phyloP scores from a whole-genome alignment of 805 yeast genomes.

The Danielia reshetovae region DNA sequence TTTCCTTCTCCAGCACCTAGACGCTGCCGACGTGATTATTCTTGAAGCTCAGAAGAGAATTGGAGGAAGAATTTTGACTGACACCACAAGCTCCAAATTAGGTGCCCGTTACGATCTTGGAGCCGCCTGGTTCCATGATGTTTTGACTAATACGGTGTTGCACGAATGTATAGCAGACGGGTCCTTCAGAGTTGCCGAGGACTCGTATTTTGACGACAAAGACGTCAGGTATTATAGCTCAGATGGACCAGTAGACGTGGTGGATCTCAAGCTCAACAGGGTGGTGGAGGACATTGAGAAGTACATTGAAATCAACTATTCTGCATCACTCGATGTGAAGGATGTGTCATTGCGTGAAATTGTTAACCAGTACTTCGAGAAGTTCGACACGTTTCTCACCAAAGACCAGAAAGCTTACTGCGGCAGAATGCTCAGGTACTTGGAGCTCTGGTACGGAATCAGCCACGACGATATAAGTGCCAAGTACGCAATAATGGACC shows the following conservation, averaged over 20 bases:
- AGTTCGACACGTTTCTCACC: slow-evolving; percentile 45
- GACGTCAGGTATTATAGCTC: slow-evolving; percentile 23
- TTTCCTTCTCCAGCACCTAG: slow-evolving; percentile 11
- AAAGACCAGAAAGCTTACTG: slow-evolving; percentile 48
- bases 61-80: slow-evolving; percentile 24
- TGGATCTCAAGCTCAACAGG: slow-evolving; percentile 23
- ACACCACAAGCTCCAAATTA: slow-evolving; percentile 11
- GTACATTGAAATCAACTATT: slow-evolving; percentile 54
- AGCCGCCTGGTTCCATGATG: slow-evolving; percentile 90
- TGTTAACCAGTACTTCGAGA: slow-evolving; percentile 43
- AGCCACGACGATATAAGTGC: slow-evolving; percentile 65
- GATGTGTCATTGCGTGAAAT: slow-evolving; percentile 55
- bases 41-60: slow-evolving; percentile 22
- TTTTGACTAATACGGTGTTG: slow-evolving; percentile 62
- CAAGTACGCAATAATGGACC: slow-evolving; percentile 63
- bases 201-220: slow-evolving; percentile 49
- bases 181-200: slow-evolving; percentile 13
- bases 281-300: slow-evolving; percentile 55
- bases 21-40: slow-evolving; percentile 12
- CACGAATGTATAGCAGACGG: slow-evolving; percentile 38
- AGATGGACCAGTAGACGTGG: slow-evolving; percentile 31
- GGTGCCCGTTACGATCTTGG: slow-evolving; percentile 64
- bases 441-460: slow-evolving; percentile 81
- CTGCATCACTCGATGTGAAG: slow-evolving; percentile 41
- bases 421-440: slow-evolving; percentile 49